Percentiles rank a stretch among this genome's conserved stretches.
Evolutionary conservation across 371 early-diverging fungal species (phyloP).

Genomic region (Mortierella sp.): DNA sequence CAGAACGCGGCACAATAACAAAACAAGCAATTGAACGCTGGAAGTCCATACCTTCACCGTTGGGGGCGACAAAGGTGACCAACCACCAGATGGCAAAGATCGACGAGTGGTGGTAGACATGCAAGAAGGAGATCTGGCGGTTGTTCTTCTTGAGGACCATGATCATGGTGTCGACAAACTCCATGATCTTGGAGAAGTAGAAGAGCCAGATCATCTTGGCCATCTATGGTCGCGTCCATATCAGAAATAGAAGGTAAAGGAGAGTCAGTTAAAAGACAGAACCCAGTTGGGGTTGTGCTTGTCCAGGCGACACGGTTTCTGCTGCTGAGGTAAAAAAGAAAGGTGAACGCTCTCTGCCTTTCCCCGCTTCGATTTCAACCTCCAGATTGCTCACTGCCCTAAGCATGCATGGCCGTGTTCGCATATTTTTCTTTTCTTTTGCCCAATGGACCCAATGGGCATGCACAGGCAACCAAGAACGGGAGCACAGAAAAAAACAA

Average conservation of each 20-base stretch:
- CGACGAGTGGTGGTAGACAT: slow-evolving; percentile 77
- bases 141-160: slow-evolving; percentile 76
- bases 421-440: background rate
- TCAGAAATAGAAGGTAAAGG: background rate
- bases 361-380: background rate
- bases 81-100: slow-evolving; percentile 75
- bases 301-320: background rate
- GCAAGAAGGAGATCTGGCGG: slow-evolving; percentile 76
- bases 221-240: slow-evolving; percentile 51
- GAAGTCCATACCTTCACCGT: slow-evolving; percentile 63
- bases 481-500: background rate
- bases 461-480: background rate
- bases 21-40: background rate
- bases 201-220: slow-evolving; percentile 69
- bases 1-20: background rate
- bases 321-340: background rate
- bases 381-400: background rate
- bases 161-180: slow-evolving; percentile 77
- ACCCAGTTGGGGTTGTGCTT: background rate
- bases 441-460: background rate
- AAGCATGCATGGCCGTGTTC: background rate
- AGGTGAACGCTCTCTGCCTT: background rate
- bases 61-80: slow-evolving; percentile 68
- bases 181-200: slow-evolving; percentile 72
- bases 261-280: background rate